Evolutionary conservation across 1,284 basidiomycete genomes (phyloP).

Genomic region (Sanguinoderma infundibulare): DNA sequence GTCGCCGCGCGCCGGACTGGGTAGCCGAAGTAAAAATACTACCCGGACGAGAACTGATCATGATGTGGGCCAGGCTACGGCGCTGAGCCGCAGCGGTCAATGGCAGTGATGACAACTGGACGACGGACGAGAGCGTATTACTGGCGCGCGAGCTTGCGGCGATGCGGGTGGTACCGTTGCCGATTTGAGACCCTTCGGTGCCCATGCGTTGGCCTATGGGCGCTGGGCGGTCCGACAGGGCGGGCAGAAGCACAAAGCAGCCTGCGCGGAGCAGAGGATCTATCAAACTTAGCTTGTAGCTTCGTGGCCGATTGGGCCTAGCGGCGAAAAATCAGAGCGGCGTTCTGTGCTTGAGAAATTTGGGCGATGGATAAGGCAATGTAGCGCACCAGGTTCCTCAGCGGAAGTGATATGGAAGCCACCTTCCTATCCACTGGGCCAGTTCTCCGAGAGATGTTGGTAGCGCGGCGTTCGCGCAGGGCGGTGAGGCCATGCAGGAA

Average conservation of each 20-base stretch:
- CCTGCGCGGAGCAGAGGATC: constrained; percentile 17
- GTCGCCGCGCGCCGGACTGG: not conserved
- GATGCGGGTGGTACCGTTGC: constrained; percentile 6
- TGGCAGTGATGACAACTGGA: not conserved
- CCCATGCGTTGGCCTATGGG: constrained; percentile 9
- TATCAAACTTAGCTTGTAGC: constrained; percentile 18
- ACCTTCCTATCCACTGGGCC: not conserved
- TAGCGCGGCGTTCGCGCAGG: not conserved
- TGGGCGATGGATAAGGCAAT: constrained; percentile 9
- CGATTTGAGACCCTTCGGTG: constrained; percentile 5
- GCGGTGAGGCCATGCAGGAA: not conserved
- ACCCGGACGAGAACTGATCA: not conserved
- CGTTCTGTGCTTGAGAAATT: constrained; percentile 21
- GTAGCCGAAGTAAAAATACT: constrained; percentile 2
- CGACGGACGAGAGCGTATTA: not conserved
- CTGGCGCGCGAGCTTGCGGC: not conserved
- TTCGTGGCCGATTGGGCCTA: constrained; percentile 21
- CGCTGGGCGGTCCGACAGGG: constrained; percentile 25
- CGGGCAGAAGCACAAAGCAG: constrained; percentile 21
- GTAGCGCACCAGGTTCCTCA: not conserved
- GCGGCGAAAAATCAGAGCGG: constrained; percentile 17
- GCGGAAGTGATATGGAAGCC: constrained; percentile 8
- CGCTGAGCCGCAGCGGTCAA: not conserved
- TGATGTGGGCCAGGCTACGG: not conserved
- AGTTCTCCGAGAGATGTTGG: not conserved